Conservation (phyloP, 2,329 filamentous ascomycete genomes). For the Aureobasidium musti region DNA sequence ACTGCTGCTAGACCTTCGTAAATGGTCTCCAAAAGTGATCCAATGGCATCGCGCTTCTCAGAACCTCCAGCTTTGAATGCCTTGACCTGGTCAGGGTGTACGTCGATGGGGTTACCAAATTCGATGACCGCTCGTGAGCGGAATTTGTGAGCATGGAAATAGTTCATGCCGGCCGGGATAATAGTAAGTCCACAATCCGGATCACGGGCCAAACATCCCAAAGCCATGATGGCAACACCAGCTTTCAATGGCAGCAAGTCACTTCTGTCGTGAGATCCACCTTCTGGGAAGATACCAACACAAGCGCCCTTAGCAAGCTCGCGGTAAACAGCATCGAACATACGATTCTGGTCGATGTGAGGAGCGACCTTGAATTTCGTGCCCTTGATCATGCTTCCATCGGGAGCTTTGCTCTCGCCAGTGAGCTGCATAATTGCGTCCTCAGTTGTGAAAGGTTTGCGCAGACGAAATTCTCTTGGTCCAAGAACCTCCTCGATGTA, state of each 20-base stretch:
- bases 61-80: slow-evolving; percentile 73
- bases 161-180: slow-evolving; percentile 97
- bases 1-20: slow-evolving; percentile 83
- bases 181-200: slow-evolving; percentile 90
- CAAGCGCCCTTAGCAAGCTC: slow-evolving; percentile 80
- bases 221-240: slow-evolving; percentile 95
- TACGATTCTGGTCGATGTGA: slow-evolving; percentile 88
- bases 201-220: slow-evolving; percentile 81
- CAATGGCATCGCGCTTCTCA: slow-evolving; percentile 80
- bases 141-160: slow-evolving; percentile 99
- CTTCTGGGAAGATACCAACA: slow-evolving; percentile 95
- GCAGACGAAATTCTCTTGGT: slow-evolving; percentile 78
- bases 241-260: slow-evolving; percentile 94
- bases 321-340: slow-evolving; percentile 93
- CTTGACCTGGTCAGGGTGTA: slow-evolving; percentile 77
- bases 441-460: slow-evolving; percentile 80
- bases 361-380: slow-evolving; percentile 85
- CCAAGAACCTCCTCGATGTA: slow-evolving; percentile 84
- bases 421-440: slow-evolving; percentile 79
- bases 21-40: slow-evolving; percentile 79
- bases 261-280: slow-evolving; percentile 91
- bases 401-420: slow-evolving; percentile 64
- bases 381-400: slow-evolving; percentile 67
- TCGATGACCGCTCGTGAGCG: slow-evolving; percentile 93
- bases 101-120: slow-evolving; percentile 85